Conservation (phyloP, 2,329 filamentous ascomycete species). For the Aureobasidium sp. region DNA sequence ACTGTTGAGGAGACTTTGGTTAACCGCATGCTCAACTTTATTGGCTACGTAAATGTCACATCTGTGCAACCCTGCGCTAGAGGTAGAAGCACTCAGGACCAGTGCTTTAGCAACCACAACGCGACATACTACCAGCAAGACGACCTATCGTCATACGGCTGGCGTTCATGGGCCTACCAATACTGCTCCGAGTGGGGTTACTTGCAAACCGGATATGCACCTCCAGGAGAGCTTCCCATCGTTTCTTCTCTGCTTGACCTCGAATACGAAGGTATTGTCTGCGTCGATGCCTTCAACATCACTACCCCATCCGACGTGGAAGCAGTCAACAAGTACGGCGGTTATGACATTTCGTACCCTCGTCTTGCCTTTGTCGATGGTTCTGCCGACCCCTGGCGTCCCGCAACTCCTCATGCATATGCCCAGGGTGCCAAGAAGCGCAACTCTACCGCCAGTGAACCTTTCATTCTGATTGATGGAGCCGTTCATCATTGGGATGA, state of each 20-base stretch:
- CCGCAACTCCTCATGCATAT: conserved; percentile 64
- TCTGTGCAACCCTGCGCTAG: conserved; percentile 34
- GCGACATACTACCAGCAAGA: conserved; percentile 40
- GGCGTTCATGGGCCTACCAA: conserved; percentile 53
- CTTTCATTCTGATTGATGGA: conserved; percentile 65
- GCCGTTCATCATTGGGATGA: conserved; percentile 80
- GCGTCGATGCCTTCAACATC: conserved; percentile 64
- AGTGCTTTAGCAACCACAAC: conserved; percentile 47
- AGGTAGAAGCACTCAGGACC: conserved; percentile 38
- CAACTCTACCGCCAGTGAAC: conserved; percentile 56
- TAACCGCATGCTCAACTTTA: conserved; percentile 50
- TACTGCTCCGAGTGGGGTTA: conserved; percentile 64
- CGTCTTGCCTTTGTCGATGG: conserved; percentile 74
- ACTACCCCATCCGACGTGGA: conserved; percentile 55
- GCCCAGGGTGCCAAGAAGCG: conserved; percentile 45
- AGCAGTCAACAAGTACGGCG: conserved; percentile 69
- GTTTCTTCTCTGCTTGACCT: conserved; percentile 64
- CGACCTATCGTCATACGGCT: conserved; percentile 35
- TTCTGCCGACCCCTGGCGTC: conserved; percentile 72
- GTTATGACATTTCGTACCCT: conserved; percentile 63
- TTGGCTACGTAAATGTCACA: conserved; percentile 47
- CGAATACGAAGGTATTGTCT: conserved; percentile 55
- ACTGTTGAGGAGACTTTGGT: conserved; percentile 36
- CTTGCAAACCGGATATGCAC: conserved; percentile 65
- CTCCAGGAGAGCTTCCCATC: conserved; percentile 58